These are phyloP conservation scores for Rhododendron vialii DNA, from an alignment of 148 eudicot genomes.

Conservation along the genomic window DNA sequence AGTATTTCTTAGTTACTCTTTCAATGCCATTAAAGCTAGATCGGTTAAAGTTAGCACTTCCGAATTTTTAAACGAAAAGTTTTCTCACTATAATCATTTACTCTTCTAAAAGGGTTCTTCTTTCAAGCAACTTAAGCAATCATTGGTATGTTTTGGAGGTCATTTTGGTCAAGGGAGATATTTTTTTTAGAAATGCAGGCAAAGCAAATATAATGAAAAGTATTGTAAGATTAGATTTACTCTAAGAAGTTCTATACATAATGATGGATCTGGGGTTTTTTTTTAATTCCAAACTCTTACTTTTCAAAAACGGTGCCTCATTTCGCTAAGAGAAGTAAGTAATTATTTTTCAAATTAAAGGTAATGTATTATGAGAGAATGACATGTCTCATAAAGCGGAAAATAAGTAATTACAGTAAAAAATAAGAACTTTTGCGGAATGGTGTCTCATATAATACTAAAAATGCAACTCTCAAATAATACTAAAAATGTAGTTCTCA, in stretches of 20 bases:
- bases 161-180: not conserved
- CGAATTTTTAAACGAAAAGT: not conserved
- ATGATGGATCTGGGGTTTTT: not conserved
- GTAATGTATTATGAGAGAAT: too few species aligned
- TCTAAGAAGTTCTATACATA: not conserved
- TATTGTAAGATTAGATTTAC: not conserved
- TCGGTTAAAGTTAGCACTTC: not conserved
- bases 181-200: too few species aligned
- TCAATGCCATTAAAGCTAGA: not conserved
- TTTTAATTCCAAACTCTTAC: not conserved
- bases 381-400: too few species aligned
- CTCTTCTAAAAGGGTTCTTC: not conserved
- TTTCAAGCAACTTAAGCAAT: not conserved
- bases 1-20: not conserved
- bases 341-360: too few species aligned
- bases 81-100: not conserved
- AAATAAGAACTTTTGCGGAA: too few species aligned
- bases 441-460: not conserved
- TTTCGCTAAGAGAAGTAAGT: too few species aligned
- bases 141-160: not conserved
- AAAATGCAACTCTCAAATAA: not conserved
- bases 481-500: not conserved
- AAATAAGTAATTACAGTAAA: too few species aligned
- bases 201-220: too few species aligned
- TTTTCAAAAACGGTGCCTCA: not conserved